Base-by-base conservation (phyloP, 1,284 basidiomycete species). In the Golubevia sp. region DNA sequence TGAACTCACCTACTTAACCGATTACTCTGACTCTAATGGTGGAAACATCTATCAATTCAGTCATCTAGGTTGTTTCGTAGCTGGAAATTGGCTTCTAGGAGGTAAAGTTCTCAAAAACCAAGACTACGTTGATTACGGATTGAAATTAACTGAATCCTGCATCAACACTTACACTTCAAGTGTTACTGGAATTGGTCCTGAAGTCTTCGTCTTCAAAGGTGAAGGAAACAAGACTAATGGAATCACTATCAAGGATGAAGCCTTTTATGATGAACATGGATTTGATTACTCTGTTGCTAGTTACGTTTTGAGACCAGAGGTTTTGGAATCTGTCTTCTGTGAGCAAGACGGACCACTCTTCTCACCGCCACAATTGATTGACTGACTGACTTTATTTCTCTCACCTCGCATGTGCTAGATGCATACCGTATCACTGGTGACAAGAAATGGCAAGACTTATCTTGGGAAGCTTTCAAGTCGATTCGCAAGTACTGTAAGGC, bases 31-130 rank as follows among this genome's bases (percentile, higher is more conserved):
- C 1, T 24, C 20, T 0, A 63, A 67, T n/a, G 71, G 71, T 8
- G 66, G 67, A 25, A 63, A 65, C 34, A 63, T 77, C 25, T 71
- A 72, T 8, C 51, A 67, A 13, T 71, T 63, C 56, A 68, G 67
- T 1, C 76, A 79, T 54, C 54, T 79, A 7, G 76, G 69, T n/a
- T 76, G 74, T 60, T 77, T 76, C 55, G 68, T 60, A 0, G 67
- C 67, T 3, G 76, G 76, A 34, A 77, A 77, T 58, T 79, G 70
- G 75, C 68, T 74, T 26, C 54, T 79, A 11, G 76, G 76, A 2
- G 69, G 69, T 2, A 66, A 71, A 57, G 63, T 77, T 63, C 67
- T 79, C 24, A 48, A 61, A 24, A 26, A 49, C 2, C 23, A 56
- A 4, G 52, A 55, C 4, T 66, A 72, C 55, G 49, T 74, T n/a